phyloP scores from a whole-genome alignment of 2,329 filamentous ascomycete genomes.

The Fusarium proliferatum region DNA sequence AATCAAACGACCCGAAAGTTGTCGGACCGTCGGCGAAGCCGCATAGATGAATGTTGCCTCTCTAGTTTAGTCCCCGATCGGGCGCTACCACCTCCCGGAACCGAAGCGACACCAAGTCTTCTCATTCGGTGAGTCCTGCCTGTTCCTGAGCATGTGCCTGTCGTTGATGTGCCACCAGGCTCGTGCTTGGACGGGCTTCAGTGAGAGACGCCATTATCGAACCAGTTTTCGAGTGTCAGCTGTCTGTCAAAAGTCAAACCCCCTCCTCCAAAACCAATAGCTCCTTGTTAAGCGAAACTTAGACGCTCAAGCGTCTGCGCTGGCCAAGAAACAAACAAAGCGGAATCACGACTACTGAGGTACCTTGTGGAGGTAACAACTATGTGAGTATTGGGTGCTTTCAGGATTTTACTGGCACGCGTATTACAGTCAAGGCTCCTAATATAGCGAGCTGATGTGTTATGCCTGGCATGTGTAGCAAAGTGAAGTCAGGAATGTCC shows the following conservation, averaged over 20 bases:
- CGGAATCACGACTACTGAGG: background rate
- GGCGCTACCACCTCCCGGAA: constrained; percentile 21
- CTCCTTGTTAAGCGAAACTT: background rate
- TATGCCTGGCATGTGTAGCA: background rate
- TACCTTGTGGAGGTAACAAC: too few species aligned
- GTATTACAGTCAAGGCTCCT: background rate
- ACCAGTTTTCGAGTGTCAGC: constrained; percentile 21
- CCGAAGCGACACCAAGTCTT: constrained; percentile 12
- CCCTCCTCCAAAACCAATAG: background rate
- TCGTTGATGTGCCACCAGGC: constrained; percentile 22
- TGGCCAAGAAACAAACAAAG: background rate
- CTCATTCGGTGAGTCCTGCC: constrained; percentile 13
- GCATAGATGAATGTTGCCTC: background rate
- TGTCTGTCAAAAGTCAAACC: constrained; percentile 6
- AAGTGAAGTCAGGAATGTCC: constrained; percentile 34
- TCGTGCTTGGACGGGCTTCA: constrained; percentile 19
- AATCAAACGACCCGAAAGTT: constrained; percentile 27
- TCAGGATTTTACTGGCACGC: background rate
- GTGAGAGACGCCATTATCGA: constrained; percentile 1
- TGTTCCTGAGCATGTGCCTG: constrained; percentile 25
- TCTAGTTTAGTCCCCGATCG: constrained; percentile 8
- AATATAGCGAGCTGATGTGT: background rate
- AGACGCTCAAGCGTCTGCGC: background rate
- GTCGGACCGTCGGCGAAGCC: constrained; percentile 22
- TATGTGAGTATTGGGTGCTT: background rate